Percentiles rank a stretch among this genome's conserved stretches.
These are phyloP conservation scores for Avicennia marina DNA, from an alignment of 257 asterid species.

Conservation along the genomic window DNA sequence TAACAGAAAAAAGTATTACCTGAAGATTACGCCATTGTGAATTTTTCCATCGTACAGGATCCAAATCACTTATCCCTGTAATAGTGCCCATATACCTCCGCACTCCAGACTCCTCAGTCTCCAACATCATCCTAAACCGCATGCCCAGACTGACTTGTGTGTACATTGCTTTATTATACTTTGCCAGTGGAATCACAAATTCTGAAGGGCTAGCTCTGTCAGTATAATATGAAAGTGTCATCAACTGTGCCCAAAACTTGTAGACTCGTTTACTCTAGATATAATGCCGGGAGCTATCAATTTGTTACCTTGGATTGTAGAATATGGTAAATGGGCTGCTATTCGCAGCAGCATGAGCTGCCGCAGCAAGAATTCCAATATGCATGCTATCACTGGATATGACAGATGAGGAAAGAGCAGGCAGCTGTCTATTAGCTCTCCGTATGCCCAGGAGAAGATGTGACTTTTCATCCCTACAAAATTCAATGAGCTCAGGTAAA, in stretches of 20 bases:
- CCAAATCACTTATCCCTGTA: constrained; percentile 74
- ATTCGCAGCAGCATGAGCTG: constrained; percentile 98
- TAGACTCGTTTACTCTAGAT: no score
- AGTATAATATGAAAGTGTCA: background rate
- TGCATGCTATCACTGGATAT: constrained; percentile 97
- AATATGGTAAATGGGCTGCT: constrained; percentile 86
- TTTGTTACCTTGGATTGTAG: constrained; percentile 81
- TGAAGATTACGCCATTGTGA: constrained; percentile 99
- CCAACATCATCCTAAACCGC: constrained; percentile 98
- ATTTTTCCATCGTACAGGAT: constrained; percentile 77
- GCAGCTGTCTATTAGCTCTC: constrained; percentile 78
- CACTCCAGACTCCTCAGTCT: constrained; percentile 91
- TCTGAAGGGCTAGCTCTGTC: constrained; percentile 94
- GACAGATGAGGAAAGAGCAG: constrained; percentile 85
- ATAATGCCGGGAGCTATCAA: no score
- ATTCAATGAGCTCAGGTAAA: constrained; percentile 13
- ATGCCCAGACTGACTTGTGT: constrained; percentile 83
- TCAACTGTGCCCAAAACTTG: no score
- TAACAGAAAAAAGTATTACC: constrained; percentile 29
- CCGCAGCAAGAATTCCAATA: constrained; percentile 97
- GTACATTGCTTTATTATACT: constrained; percentile 85
- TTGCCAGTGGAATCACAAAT: constrained; percentile 91
- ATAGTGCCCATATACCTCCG: constrained; percentile 96
- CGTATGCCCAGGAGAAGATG: constrained; percentile 79
- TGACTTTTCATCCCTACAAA: constrained; percentile 81